Evolutionary conservation across 2,329 filamentous ascomycete genomes (phyloP), one percentile per base, ranked within the genome.

Genomic region (Ophiostoma perfectum): DNA sequence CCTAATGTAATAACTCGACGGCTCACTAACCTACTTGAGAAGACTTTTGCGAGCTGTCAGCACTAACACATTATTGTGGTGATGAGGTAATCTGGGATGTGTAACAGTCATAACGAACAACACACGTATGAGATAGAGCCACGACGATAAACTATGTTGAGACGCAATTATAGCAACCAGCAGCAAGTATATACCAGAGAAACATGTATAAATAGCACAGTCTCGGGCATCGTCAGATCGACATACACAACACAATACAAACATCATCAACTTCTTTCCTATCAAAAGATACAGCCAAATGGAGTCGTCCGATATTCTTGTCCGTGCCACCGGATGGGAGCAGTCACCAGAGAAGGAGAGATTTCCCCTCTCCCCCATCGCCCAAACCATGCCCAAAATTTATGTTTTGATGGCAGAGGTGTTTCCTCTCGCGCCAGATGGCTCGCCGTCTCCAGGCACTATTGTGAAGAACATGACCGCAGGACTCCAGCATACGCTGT

Each of bases 381-480:
- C 36, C 38, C 58, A 62, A 11, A 39, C 38, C 5, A 62, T 62
- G 58, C 38, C 58, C 38, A 62, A 62, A 8, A 62, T 62, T 7
- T 62, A 62, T 41, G 58, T 62, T 16, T 38, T 62, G 27, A 39
- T 62, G 27, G 58, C 38, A n/a, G 58, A 41, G 58, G 58, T 62
- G 36, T 62, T 39, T 39, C 38, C 12, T 4, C 12, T 41, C 12
- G 16, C 36, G 38, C 5, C 36, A 16, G 5, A 5, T 7, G 7
- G 27, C 3, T 9, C n/a, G 4, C 4, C 36, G 36, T 14, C 27
- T 12, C 36, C 36, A 3, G 58, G n/a, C 2, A 6, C 38, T 41
- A 39, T 62, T 39, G 14, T 62, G 1, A 9, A 39, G 5, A 38
- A 39, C 18, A 39, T 62, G 58, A n/a, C 38, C n/a, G 1, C 12